Base-by-base conservation (phyloP, 345 rosid genomes). In the Abelmoschus esculentus region DNA sequence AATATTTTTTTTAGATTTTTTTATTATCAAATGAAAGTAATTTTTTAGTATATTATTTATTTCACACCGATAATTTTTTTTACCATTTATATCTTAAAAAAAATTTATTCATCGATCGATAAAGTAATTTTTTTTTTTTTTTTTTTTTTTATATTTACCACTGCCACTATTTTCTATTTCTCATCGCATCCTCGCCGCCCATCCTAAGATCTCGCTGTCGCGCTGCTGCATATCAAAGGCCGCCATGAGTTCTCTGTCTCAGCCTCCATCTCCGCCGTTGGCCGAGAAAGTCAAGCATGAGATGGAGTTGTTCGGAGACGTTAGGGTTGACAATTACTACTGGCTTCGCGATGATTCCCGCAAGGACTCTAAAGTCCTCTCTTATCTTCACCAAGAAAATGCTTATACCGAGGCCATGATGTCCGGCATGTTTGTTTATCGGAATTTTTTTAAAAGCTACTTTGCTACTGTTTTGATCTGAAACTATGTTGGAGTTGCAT, bases 281-380 rank as follows among this genome's bases (percentile, higher is more conserved):
- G 90, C 95, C 54, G 88, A 89, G 88, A 93, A 93, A 76, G 89
- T 85, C 44, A 86, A 89, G 72, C 89, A 88, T 74, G 80, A 53
- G 46, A 86, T 91, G 91, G 85, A 89, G 84, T 15, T 88, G 88
- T 89, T 91, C 73, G 90, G 92, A 6, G 97, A 93, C 68, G 79
- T 83, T 36, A 83, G 98, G 72, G 73, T 85, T 2, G 98, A 93
- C 72, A 81, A 86, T 66, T 86, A 93, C 82, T 90, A 93, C 85
- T 91, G 97, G 98, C 96, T 93, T 12, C 96, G 96, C 11, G 97
- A 93, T 38, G 98, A 93, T 72, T 85, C 98, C 54, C 95, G 98
- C 76, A 67, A 87, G 52, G 58, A 83, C 71, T 80, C 89, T 56
- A 85, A 86, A 0, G 73, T 91, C 69, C 73, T 91, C 42, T 76